Evolutionary conservation across 331 rosid species (phyloP).

Genomic region (Pyracantha coccinea): DNA sequence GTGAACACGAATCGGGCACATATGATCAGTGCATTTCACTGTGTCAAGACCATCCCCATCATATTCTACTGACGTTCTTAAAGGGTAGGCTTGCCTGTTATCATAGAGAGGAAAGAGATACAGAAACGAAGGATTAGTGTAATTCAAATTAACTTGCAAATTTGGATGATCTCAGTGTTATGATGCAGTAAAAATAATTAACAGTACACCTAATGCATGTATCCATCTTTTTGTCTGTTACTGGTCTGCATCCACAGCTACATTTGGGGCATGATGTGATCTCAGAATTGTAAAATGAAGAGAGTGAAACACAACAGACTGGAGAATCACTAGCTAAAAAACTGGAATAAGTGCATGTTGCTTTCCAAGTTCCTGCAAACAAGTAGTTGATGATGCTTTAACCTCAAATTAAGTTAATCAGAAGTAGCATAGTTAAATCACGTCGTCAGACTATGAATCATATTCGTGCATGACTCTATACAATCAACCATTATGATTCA

Average conservation of each 20-base stretch:
- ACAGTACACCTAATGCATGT: slow-evolving; percentile 46
- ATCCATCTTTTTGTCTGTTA: slow-evolving; percentile 18
- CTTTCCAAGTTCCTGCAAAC: slow-evolving; percentile 66
- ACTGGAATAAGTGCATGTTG: slow-evolving; percentile 61
- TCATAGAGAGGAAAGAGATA: background rate
- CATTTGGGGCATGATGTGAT: slow-evolving; percentile 64
- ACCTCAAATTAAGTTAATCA: background rate
- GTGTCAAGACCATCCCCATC: background rate
- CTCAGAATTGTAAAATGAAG: slow-evolving; percentile 62
- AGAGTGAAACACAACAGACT: slow-evolving; percentile 66
- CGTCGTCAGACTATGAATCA: background rate
- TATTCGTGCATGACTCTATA: background rate
- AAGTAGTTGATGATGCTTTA: background rate
- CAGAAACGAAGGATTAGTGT: background rate
- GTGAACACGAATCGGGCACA: slow-evolving; percentile 77
- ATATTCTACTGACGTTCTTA: background rate
- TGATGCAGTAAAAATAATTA: background rate
- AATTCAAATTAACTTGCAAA: background rate
- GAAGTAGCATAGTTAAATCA: background rate
- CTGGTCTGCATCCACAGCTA: slow-evolving; percentile 65
- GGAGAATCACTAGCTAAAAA: slow-evolving; percentile 54
- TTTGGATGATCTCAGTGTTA: background rate
- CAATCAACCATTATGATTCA: background rate
- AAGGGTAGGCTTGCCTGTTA: slow-evolving; percentile 30
- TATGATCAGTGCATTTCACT: slow-evolving; percentile 56